Percentiles rank a stretch among this genome's conserved stretches.
Evolutionary conservation across 768 basidiomycete genomes (phyloP).

Genomic region (Suillus tomentosus): DNA sequence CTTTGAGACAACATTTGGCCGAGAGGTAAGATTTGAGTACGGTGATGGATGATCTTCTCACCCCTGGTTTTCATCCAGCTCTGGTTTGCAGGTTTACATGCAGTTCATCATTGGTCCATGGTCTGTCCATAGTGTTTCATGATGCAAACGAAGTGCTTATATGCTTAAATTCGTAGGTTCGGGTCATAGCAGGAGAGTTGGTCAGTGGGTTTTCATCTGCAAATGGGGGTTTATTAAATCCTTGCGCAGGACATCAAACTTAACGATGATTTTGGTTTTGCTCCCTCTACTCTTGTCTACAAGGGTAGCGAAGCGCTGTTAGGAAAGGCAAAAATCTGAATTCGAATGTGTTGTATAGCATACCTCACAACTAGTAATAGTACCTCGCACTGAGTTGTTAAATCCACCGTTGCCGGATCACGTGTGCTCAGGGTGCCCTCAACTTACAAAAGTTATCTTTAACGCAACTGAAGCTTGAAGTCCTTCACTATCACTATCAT

Average conservation of each 20-base stretch:
- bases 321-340: constrained; percentile 65
- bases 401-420: not conserved
- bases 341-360: constrained; percentile 3
- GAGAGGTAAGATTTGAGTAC: constrained; percentile 56
- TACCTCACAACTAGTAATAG: constrained; percentile 2
- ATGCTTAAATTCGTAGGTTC: constrained; percentile 51
- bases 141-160: constrained; percentile 7
- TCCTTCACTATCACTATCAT: not conserved
- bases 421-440: not conserved
- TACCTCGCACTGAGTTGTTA: not conserved
- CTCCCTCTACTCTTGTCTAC: constrained; percentile 80
- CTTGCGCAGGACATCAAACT: constrained; percentile 58
- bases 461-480: not conserved
- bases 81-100: constrained; percentile 86
- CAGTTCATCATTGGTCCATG: constrained; percentile 92
- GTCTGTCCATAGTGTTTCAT: constrained; percentile 40
- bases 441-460: not conserved
- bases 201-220: constrained; percentile 42
- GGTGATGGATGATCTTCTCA: not conserved
- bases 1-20: constrained; percentile 77
- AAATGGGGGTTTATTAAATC: constrained; percentile 15
- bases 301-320: constrained; percentile 66
- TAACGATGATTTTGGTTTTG: constrained; percentile 80
- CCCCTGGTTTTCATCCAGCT: constrained; percentile 45
- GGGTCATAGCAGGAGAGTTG: constrained; percentile 82